Evolutionary conservation across 140 eudicot genomes (phyloP).

Genomic region (Bidens hawaiensis): DNA sequence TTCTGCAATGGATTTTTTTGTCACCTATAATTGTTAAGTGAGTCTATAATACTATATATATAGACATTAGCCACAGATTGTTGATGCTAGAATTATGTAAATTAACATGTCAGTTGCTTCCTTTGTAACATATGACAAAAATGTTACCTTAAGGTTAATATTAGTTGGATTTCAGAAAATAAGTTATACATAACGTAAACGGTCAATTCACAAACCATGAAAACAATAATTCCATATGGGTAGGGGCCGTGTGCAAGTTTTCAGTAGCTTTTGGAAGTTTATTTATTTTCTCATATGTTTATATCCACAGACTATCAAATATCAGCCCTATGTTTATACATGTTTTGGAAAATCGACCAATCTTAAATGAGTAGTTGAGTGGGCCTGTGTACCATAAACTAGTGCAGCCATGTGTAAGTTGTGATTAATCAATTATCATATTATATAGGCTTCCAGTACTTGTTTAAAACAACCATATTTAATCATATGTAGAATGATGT

Average conservation of each 20-base stretch:
- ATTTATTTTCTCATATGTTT: slow-evolving; percentile 12
- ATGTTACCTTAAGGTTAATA: slow-evolving; percentile 2
- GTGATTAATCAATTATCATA: slow-evolving; percentile 10
- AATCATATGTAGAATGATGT: neutral
- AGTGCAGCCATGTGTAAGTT: slow-evolving; percentile 24
- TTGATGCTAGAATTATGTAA: neutral
- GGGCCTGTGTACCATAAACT: slow-evolving; percentile 31
- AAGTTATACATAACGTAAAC: neutral
- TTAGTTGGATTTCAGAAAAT: neutral
- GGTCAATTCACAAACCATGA: slow-evolving; percentile 1
- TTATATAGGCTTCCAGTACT: slow-evolving; percentile 27
- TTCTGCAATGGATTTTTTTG: neutral
- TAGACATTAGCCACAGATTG: neutral
- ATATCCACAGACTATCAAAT: slow-evolving; percentile 18
- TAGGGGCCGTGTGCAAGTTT: slow-evolving; percentile 22
- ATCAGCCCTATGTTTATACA: slow-evolving; percentile 23
- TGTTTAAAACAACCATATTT: neutral
- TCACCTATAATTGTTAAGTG: neutral
- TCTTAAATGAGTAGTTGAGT: slow-evolving; percentile 34
- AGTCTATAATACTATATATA: neutral
- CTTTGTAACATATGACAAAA: neutral
- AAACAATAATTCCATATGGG: neutral
- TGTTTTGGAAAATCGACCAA: slow-evolving; percentile 25
- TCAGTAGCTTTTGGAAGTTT: neutral
- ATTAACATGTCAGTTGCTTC: neutral